Evolutionary conservation across 441 rosid genomes (phyloP).

Genomic region (Eutrema salsugineum): DNA sequence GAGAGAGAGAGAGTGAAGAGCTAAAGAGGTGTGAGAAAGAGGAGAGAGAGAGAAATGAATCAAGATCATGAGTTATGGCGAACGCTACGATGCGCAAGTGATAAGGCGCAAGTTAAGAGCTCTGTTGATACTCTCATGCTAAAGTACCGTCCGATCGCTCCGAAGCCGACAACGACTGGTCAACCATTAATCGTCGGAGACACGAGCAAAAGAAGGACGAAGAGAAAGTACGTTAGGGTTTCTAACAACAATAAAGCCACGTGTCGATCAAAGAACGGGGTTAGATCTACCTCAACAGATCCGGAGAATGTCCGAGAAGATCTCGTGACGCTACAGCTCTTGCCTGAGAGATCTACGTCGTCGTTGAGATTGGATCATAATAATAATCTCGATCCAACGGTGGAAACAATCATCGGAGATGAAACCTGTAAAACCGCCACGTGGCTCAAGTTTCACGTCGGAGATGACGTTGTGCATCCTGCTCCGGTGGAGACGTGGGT

Average conservation of each 20-base stretch:
- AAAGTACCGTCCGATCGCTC: conserved; percentile 85
- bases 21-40: not conserved
- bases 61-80: conserved; percentile 33
- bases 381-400: conserved; percentile 14
- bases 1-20: conserved; percentile 1
- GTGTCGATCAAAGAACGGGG: conserved; percentile 21
- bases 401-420: conserved; percentile 2
- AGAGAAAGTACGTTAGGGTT: conserved; percentile 84
- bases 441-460: not conserved
- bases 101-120: conserved; percentile 37
- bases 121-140: conserved; percentile 57
- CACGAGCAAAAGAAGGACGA: conserved; percentile 35
- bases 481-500: conserved; percentile 54
- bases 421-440: conserved; percentile 9
- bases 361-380: conserved; percentile 17
- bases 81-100: conserved; percentile 30
- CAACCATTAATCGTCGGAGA: conserved; percentile 31
- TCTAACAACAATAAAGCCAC: conserved; percentile 36
- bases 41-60: conserved; percentile 20
- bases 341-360: conserved; percentile 44
- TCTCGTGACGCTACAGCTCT: conserved; percentile 52
- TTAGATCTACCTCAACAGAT: conserved; percentile 22
- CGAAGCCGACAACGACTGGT: conserved; percentile 58
- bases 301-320: conserved; percentile 31
- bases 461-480: conserved; percentile 9